Percentiles rank a stretch among this genome's conserved stretches.
Evolutionary conservation across 179 eudicot genomes (phyloP).

Genomic region (Actinidia chinensis): DNA sequence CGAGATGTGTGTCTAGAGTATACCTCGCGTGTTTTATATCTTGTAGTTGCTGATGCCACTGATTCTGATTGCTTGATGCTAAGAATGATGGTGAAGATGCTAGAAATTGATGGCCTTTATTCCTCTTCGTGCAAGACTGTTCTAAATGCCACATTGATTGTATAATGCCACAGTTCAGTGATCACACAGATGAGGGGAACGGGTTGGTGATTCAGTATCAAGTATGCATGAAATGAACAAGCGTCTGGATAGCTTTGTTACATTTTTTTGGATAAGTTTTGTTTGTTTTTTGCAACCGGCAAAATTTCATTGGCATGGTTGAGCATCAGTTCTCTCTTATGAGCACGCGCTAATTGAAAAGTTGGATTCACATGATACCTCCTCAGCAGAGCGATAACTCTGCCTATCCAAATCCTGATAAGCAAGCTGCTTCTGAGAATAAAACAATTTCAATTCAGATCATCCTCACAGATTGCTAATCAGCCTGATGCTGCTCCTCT

Average conservation of each 20-base stretch:
- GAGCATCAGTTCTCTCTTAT: slow-evolving; percentile 79
- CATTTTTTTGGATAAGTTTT: slow-evolving; percentile 72
- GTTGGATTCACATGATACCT: slow-evolving; percentile 54
- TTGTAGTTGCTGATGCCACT: slow-evolving; percentile 66
- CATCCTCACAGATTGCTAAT: slow-evolving; percentile 80
- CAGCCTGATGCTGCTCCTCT: slow-evolving; percentile 93
- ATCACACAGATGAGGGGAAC: slow-evolving; percentile 46
- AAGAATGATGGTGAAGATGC: too few relatives aligned
- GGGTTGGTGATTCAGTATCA: slow-evolving; percentile 47
- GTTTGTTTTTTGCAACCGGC: slow-evolving; percentile 89
- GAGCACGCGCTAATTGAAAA: slow-evolving; percentile 79
- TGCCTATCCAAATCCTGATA: slow-evolving; percentile 59
- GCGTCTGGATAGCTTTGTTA: too few relatives aligned
- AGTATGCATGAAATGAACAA: slow-evolving; percentile 53
- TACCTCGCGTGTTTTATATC: slow-evolving; percentile 70
- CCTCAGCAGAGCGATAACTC: slow-evolving; percentile 70
- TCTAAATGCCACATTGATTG: slow-evolving; percentile 86
- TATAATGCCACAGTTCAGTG: slow-evolving; percentile 55
- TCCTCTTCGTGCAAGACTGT: slow-evolving; percentile 84
- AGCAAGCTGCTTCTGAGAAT: slow-evolving; percentile 58
- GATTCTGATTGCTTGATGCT: slow-evolving; percentile 90
- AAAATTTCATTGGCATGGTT: slow-evolving; percentile 99
- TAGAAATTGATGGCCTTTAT: slow-evolving; percentile 71
- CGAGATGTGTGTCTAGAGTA: slow-evolving; percentile 86
- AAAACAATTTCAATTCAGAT: slow-evolving; percentile 72